Percentiles rank a stretch among this genome's conserved stretches.
Evolutionary conservation across 1,284 basidiomycete species (phyloP).

Genomic region (Kwoniella shivajii): DNA sequence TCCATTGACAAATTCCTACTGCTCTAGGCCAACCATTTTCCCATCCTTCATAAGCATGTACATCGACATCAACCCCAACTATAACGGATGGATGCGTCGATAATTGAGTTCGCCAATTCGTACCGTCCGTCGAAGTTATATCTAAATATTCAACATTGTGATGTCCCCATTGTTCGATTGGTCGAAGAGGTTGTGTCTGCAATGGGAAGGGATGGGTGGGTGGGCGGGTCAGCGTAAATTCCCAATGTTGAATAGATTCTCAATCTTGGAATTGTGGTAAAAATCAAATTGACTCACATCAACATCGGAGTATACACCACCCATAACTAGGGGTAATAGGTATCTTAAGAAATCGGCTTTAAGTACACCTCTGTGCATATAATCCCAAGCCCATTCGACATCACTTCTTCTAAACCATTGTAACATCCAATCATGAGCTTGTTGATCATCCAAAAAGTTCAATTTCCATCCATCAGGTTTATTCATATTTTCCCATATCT

Average conservation of each 20-base stretch:
- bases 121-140: slow-evolving; percentile 34
- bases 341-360: slow-evolving; percentile 55
- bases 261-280: too few species aligned
- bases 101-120: slow-evolving; percentile 23
- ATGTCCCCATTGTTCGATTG: slow-evolving; percentile 47
- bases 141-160: slow-evolving; percentile 33
- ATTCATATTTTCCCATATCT: slow-evolving; percentile 35
- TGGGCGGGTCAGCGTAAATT: background rate
- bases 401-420: slow-evolving; percentile 33
- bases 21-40: slow-evolving; percentile 43
- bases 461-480: slow-evolving; percentile 41
- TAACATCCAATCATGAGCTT: slow-evolving; percentile 43
- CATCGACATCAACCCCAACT: slow-evolving; percentile 54
- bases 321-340: slow-evolving; percentile 51
- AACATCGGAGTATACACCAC: slow-evolving; percentile 54
- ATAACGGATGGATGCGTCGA: slow-evolving; percentile 44
- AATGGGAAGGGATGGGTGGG: background rate
- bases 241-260: too few species aligned
- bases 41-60: slow-evolving; percentile 40
- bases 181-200: slow-evolving; percentile 38
- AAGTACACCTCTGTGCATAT: slow-evolving; percentile 49
- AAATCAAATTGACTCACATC: slow-evolving; percentile 36
- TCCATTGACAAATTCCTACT: slow-evolving; percentile 54
- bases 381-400: slow-evolving; percentile 47
- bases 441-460: slow-evolving; percentile 47